Evolutionary conservation across 2,329 filamentous ascomycete genomes (phyloP), one percentile per base, ranked within the genome.

Genomic region (Aspergillus sp.): DNA sequence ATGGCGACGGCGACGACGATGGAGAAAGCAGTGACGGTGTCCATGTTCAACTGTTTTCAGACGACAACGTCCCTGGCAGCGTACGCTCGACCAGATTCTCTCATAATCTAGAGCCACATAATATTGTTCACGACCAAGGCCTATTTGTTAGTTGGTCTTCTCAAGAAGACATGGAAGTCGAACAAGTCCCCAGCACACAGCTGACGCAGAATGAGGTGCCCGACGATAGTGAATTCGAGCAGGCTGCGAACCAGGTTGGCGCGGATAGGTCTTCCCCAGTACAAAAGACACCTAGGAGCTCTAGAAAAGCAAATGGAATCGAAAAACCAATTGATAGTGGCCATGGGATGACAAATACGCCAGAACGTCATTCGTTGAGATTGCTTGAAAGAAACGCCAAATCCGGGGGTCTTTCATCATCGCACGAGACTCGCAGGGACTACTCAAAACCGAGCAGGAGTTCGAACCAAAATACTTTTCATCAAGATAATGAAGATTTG

Each of bases 161-260:
- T n/a, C 8, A 4, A 8, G 35, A 28, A 26, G 35, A 37, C 35
- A 5, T 10, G 35, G 35, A 37, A 37, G 27, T 37, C 12, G 35
- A 19, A 19, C 19, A 19, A 19, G 19, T 19, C 4, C 31, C 8
- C 31, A 32, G 4, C 8, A 32, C 31, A n/a, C 31, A 37, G 26
- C n/a, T 28, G 7, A 12, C 35, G 26, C 7, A 7, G 35, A 11
- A 30, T 30, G 26, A 7, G 8, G 37, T 29, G 7, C 27, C 37
- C 37, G 13, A 9, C 27, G 27, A 3, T 9, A 28, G 19, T 42
- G 46, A 12, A 45, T 42, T 12, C 4, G 40, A 49, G 12, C 50
- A 45, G 19, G 41, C 45, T 31, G 46, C 44, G 13, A 39, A 46
- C 7, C 7, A 29, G 30, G 11, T 29, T 31, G 32, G 12, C 11